Base-by-base conservation (phyloP, 495 filamentous ascomycete species). In the Halenospora varia region DNA sequence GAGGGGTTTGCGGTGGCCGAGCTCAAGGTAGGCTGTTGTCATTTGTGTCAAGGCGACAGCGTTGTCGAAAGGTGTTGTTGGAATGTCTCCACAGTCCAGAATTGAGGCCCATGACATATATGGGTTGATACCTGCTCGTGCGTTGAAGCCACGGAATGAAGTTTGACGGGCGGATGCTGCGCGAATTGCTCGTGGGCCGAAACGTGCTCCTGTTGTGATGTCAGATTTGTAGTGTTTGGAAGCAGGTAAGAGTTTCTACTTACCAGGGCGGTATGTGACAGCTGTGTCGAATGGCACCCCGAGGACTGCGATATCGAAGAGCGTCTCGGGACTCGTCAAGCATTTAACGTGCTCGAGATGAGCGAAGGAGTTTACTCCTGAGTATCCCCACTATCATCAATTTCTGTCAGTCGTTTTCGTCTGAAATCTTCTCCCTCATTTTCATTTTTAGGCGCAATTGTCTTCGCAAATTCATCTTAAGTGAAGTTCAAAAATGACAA, bases 281-380 rank as follows among this genome's bases (percentile, higher is more conserved):
- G 89, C 88, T 0, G 89, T 93, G 68, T 95, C 90, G 65, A 95
- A 95, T 0, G 90, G 90, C 1, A 83, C 89, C 1, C 90, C 90
- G 49, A 95, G 11, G 48, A 95, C 82, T 26, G 77, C 90, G 59
- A 95, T 91, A 67, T 95, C 90, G 62, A 85, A 93, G 23, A 71
- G 66, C 59, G 80, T 79, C 39, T 80, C 71, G 0, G 86, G 88
- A 47, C 82, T 80, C 25, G 84, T 84, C 2, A 94, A 75, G 63
- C 89, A 94, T 53, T 87, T 89, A 51, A 84, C 76, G 59, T 91
- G 80, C 55, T 81, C 78, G 17, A 92, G 75, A 65, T 94, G 90
- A 41, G 88, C 90, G 70, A 93, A 96, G 35, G 85, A 87, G 40
- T 82, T 83, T 42, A 93, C 87, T 60, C 90, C 90, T 4, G 84